These are phyloP conservation scores for Lolium rigidum DNA, from an alignment of 176 grass and related monocot species.

Conservation along the genomic window DNA sequence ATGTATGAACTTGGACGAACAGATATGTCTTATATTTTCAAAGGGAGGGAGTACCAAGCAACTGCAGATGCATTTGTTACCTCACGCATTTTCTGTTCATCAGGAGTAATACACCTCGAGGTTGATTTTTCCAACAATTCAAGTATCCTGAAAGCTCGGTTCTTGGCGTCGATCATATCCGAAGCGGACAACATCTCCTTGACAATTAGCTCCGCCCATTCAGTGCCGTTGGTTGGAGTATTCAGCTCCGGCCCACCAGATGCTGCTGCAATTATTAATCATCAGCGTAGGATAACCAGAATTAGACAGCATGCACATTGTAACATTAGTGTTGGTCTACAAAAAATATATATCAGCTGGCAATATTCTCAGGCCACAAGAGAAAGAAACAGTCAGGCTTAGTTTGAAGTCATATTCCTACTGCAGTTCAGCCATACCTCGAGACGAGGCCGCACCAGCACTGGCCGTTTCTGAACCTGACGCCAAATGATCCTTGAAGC, in stretches of 20 bases:
- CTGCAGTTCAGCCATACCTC: background rate
- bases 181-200: conserved; percentile 57
- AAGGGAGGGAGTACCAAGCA: background rate
- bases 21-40: background rate
- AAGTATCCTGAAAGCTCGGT: conserved; percentile 52
- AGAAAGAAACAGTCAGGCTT: background rate
- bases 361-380: background rate
- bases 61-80: conserved; percentile 36
- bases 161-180: conserved; percentile 62
- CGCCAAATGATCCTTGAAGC: conserved; percentile 41
- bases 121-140: conserved; percentile 56
- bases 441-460: background rate
- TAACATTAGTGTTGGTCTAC: background rate
- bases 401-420: background rate
- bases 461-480: background rate
- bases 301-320: background rate
- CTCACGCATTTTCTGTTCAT: conserved; percentile 38
- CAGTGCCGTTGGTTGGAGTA: conserved; percentile 21
- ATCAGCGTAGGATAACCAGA: background rate
- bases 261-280: background rate
- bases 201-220: conserved; percentile 66
- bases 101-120: background rate
- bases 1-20: background rate
- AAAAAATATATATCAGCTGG: background rate
- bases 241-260: background rate